Base-by-base conservation (phyloP, 768 basidiomycete species). In the Steccherinum ochraceum region DNA sequence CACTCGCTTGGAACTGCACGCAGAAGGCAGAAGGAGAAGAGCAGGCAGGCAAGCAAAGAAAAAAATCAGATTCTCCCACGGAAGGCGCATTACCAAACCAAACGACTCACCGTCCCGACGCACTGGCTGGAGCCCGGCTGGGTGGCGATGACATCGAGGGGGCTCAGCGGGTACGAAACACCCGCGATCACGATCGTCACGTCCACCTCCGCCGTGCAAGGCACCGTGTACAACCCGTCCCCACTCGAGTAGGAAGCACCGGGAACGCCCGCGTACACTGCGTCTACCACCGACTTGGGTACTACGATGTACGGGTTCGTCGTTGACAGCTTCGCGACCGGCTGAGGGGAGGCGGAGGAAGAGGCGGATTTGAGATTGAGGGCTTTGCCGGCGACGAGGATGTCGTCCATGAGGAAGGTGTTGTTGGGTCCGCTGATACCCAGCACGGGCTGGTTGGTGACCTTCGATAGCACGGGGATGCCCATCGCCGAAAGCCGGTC, bases 91-190 rank as follows among this genome's bases (percentile, higher is more conserved):
- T 48, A 20, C 4, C 11, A 40, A 10, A 41, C 25, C 16, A 23
- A 30, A 12, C 10, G 3, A 46, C 53, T n/a, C 24, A 54, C 53
- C 41, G 48, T 30, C 24, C 54, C 54, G 12, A 49, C 50, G 45
- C 54, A 56, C 27, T 48, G 41, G 16, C n/a, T 7, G 2, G 46
- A 43, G 13, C 46, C 47, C 16, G 46, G 43, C 3, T n/a, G 10
- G 10, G 5, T 20, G 20, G 44, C 21, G 19, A 56, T 46, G 24
- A 56, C 43, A 23, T 30, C 48, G 3, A 42, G 24, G n/a, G 47
- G 41, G 13, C 52, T 27, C 16, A 56, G 3, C 5, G 46, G 51
- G n/a, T 52, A 43, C 2, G 48, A 46, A 40, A 26, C 26, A 25
- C 40, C 42, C 12, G 45, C 26, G 48, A 52, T 21, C 25, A 25